A percentile compares a stretch with the other conserved stretches of the same genome.
phyloP scores from a whole-genome alignment of 805 yeast species.

The Candida anglica region DNA sequence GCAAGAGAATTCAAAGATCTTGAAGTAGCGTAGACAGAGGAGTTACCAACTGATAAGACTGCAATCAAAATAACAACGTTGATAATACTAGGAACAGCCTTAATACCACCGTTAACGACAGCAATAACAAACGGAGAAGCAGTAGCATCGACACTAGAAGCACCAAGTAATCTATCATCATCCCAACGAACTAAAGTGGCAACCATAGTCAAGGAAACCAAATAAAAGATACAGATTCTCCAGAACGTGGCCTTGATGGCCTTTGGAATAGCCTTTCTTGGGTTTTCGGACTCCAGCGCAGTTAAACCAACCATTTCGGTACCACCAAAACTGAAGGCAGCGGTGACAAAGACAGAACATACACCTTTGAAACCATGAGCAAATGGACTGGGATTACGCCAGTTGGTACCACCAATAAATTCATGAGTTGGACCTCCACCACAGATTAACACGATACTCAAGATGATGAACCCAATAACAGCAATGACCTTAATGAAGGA shows the following conservation, averaged over 20 bases:
- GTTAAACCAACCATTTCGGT: conserved; percentile 35
- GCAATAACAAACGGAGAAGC: conserved; percentile 83
- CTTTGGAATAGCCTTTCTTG: too few relatives aligned
- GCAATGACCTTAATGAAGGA: too few relatives aligned
- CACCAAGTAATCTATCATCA: conserved; percentile 30
- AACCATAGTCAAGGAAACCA: conserved; percentile 23
- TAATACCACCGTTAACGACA: conserved; percentile 57
- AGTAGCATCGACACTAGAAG: conserved; percentile 50
- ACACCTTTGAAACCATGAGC: conserved; percentile 42
- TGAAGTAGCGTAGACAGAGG: conserved; percentile 67
- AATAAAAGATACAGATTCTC: conserved; percentile 34
- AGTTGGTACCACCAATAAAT: conserved; percentile 43
- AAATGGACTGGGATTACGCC: conserved; percentile 51
- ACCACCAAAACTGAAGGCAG: conserved; percentile 35
- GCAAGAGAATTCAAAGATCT: conserved; percentile 63
- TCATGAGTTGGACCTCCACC: conserved; percentile 52
- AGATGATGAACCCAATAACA: too few relatives aligned
- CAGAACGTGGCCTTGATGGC: conserved; percentile 37
- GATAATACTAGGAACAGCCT: conserved; percentile 60
- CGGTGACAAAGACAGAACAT: conserved; percentile 30
- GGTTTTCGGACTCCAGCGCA: conserved; percentile 32
- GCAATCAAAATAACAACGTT: conserved; percentile 68
- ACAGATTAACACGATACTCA: conserved; percentile 44
- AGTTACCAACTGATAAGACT: conserved; percentile 67
- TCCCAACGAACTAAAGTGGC: conserved; percentile 22